These are phyloP conservation scores for Petrea volubilis DNA, from an alignment of 257 asterid genomes.

Conservation along the genomic window DNA sequence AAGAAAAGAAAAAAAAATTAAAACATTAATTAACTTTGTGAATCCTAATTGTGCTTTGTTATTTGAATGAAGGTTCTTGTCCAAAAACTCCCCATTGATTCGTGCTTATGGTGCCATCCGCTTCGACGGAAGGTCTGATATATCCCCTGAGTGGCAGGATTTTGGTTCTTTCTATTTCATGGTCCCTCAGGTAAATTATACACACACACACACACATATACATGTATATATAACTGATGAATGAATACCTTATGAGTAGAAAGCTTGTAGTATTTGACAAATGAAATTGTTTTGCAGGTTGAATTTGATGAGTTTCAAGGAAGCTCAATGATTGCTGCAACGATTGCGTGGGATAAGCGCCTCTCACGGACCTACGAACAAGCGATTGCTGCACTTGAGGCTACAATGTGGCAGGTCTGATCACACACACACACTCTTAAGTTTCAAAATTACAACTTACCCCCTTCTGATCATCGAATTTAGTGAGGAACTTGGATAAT, in stretches of 20 bases:
- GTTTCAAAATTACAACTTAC: no score
- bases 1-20: no score
- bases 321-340: constrained; percentile 88
- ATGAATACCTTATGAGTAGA: no score
- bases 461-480: no score
- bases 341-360: constrained; percentile 89
- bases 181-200: constrained; percentile 79
- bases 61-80: constrained; percentile 58
- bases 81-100: constrained; percentile 78
- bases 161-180: constrained; percentile 91
- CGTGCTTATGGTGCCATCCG: constrained; percentile 98
- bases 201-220: neutral
- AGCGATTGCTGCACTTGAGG: constrained; percentile 72
- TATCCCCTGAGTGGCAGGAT: constrained; percentile 79
- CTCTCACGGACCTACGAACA: constrained; percentile 59
- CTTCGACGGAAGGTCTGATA: constrained; percentile 62
- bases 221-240: neutral
- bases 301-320: constrained; percentile 92
- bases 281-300: no score
- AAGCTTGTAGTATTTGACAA: no score
- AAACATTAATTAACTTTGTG: no score
- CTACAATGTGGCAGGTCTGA: constrained; percentile 74
- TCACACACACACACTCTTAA: no score
- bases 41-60: constrained; percentile 23
- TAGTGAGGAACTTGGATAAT: no score